These are phyloP conservation scores for Lagenaria siceraria DNA, from an alignment of 306 rosid species.

Conservation along the genomic window DNA sequence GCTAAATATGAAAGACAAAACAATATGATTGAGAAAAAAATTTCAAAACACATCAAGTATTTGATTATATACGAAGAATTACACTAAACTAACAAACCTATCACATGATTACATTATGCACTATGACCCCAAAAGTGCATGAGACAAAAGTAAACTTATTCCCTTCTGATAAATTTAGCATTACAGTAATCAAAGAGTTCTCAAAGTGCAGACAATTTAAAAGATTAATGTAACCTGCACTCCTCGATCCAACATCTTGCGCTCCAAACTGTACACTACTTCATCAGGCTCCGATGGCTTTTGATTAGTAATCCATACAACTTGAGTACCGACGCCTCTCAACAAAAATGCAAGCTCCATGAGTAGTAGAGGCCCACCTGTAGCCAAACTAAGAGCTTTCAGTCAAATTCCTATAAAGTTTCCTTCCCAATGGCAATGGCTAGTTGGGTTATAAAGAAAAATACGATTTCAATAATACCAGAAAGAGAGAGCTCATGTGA, in stretches of 20 bases:
- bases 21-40: neutral
- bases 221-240: constrained; percentile 36
- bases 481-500: constrained; percentile 82
- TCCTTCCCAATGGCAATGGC: neutral
- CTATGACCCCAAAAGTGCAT: neutral
- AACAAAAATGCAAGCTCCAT: constrained; percentile 75
- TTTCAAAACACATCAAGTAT: neutral
- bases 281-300: constrained; percentile 37
- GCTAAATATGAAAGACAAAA: neutral
- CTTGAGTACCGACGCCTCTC: constrained; percentile 61
- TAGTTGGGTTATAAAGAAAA: neutral
- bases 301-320: constrained; percentile 68
- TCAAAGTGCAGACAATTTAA: neutral
- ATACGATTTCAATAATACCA: constrained; percentile 21
- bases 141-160: neutral
- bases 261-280: constrained; percentile 53
- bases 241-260: constrained; percentile 67
- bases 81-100: neutral
- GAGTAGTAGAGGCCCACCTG: constrained; percentile 66
- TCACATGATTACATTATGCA: neutral
- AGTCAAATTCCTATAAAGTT: neutral
- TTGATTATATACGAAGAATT: neutral
- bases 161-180: neutral
- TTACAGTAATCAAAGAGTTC: neutral
- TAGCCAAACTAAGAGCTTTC: constrained; percentile 1